These are phyloP conservation scores for Salix dunnii DNA, from an alignment of 345 rosid genomes.

Conservation along the genomic window DNA sequence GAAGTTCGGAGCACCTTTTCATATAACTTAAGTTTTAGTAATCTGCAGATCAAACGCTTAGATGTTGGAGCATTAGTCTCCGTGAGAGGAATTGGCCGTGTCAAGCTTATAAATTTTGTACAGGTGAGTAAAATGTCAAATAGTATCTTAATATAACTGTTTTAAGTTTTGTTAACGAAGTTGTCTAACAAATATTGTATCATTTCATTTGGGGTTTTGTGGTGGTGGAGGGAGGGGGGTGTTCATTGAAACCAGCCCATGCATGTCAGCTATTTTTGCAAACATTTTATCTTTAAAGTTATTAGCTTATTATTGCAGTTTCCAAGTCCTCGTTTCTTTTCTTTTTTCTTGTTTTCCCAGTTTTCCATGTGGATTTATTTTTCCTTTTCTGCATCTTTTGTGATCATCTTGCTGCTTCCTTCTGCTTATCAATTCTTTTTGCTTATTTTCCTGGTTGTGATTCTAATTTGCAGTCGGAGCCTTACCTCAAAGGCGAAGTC, in stretches of 20 bases:
- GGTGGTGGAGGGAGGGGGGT: too few relatives aligned
- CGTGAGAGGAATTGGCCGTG: conserved; percentile 66
- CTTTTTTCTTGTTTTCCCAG: background rate
- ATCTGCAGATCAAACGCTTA: conserved; percentile 57
- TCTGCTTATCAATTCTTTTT: background rate
- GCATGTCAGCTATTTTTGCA: background rate
- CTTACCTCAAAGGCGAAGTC: conserved; percentile 72
- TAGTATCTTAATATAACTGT: background rate
- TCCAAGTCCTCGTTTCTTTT: background rate
- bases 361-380: background rate
- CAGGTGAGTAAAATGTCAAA: conserved; percentile 37
- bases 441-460: background rate
- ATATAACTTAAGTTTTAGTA: conserved; percentile 12
- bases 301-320: background rate
- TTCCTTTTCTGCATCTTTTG: background rate
- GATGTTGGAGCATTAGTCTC: conserved; percentile 74
- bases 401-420: background rate
- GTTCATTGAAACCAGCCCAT: background rate
- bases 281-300: background rate
- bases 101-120: conserved; percentile 45
- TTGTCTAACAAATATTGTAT: too few relatives aligned
- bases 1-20: background rate
- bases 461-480: conserved; percentile 57
- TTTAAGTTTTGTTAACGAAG: background rate
- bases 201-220: too few relatives aligned